Evolutionary conservation across 805 yeast species (phyloP).

Genomic region (Candida namnaoensis): DNA sequence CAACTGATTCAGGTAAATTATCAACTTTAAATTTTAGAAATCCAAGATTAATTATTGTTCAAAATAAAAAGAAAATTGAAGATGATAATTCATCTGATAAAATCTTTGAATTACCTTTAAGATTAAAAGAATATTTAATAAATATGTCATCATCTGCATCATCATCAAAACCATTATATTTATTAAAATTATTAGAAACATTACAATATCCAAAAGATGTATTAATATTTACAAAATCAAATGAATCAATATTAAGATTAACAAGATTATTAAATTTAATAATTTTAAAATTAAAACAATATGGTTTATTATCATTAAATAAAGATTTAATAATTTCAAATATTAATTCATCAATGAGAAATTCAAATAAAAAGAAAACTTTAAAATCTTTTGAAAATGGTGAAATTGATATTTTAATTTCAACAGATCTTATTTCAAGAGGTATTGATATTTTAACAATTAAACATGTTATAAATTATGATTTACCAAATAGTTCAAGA

Average conservation of each 20-base stretch:
- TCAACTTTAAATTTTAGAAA: conserved; percentile 57
- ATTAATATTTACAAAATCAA: conserved; percentile 64
- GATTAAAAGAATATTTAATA: conserved; percentile 35
- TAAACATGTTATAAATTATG: conserved; percentile 78
- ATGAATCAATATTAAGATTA: conserved; percentile 81
- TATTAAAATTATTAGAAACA: conserved; percentile 43
- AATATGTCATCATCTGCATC: conserved; percentile 29
- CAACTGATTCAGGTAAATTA: conserved; percentile 86
- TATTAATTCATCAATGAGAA: conserved; percentile 52
- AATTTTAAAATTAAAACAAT: conserved; percentile 11
- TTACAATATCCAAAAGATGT: conserved; percentile 28
- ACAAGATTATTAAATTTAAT: conserved; percentile 48
- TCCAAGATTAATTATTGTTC: conserved; percentile 73
- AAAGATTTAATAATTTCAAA: conserved; percentile 25
- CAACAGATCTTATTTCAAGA: conserved; percentile 92
- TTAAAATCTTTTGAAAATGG: conserved; percentile 52
- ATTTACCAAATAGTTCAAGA: conserved; percentile 77
- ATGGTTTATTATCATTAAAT: background rate
- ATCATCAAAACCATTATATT: conserved; percentile 62
- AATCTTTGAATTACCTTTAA: conserved; percentile 51
- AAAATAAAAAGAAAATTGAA: conserved; percentile 31
- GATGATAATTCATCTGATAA: conserved; percentile 33
- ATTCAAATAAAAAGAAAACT: conserved; percentile 42
- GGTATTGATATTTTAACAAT: conserved; percentile 79
- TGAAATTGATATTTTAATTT: conserved; percentile 46